Base-by-base conservation (phyloP, 176 grass and related monocot genomes). In the Secale cereale region DNA sequence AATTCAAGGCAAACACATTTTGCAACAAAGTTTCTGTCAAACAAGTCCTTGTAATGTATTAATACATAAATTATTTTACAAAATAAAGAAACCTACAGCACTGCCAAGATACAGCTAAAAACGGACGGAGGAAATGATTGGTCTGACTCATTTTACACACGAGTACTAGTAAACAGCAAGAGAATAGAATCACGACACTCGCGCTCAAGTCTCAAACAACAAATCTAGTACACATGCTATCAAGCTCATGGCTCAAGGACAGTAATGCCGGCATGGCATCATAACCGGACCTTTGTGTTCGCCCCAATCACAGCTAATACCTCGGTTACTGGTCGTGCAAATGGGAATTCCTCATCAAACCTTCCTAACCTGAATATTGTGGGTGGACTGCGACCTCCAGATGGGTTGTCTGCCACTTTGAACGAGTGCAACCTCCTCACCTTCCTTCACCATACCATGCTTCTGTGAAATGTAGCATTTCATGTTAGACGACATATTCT, bases 321-420 rank as follows among this genome's bases (percentile, higher is more conserved):
- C 68, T 83, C 33, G n/a, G 59, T 45, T 75, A 16, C 65, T 5
- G 14, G 14, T 69, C 15, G 0, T 59, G 36, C 6, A 43, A 64
- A 64, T 26, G 35, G 22, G 6, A 5, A 8, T 77, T 91, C 48
- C 37, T 12, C 70, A 33, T 90, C 79, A 92, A 64, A 90, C 77
- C 86, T 94, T 92, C 82, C 93, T 90, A 50, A 99, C 91, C 88
- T 99, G 97, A 88, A 99, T 96, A 68, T 92, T 94, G 76, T 99
- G 97, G 50, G 91, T 99, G 78, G 93, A 96, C 82, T 99, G 97
- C 17, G 93, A 99, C 89, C 93, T 90, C 97, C 97, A 99, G 86
- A 99, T 99, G 20, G 97, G 93, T 66, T 89, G 91, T 29, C 66
- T 89, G 31, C 97, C 97, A 78, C 97, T 99, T 80, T 99, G 97